Conservation (phyloP, 2,329 filamentous ascomycete genomes). For the Zymoseptoria crescenta region DNA sequence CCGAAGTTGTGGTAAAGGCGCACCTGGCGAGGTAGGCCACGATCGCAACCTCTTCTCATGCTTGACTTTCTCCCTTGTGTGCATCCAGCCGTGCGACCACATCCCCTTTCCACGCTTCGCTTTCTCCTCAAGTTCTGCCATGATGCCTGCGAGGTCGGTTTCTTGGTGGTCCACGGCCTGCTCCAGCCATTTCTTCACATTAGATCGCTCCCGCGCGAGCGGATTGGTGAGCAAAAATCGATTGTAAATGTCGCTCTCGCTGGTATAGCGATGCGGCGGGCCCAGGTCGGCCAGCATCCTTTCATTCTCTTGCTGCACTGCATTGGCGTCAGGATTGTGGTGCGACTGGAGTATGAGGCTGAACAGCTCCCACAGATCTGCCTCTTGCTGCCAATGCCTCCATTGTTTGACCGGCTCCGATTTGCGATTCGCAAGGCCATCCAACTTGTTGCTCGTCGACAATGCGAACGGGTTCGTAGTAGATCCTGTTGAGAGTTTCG, state of each 20-base stretch:
- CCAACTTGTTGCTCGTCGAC: conserved; percentile 20
- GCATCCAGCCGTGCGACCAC: conserved; percentile 83
- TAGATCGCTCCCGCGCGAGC: conserved; percentile 66
- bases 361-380: conserved; percentile 84
- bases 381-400: conserved; percentile 68
- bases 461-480: conserved; percentile 21
- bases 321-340: conserved; percentile 42
- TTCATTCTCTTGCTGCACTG: conserved; percentile 28
- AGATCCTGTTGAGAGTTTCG: conserved; percentile 9
- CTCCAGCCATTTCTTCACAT: conserved; percentile 81
- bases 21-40: conserved; percentile 37
- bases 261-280: conserved; percentile 44
- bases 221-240: conserved; percentile 68
- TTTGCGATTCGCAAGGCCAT: conserved; percentile 14
- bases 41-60: conserved; percentile 72
- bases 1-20: conserved; percentile 42
- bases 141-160: conserved; percentile 66
- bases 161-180: conserved; percentile 60
- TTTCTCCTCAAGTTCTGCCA: conserved; percentile 59
- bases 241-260: conserved; percentile 58
- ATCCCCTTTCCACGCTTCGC: conserved; percentile 66
- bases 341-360: conserved; percentile 61
- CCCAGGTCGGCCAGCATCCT: conserved; percentile 27
- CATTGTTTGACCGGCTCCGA: conserved; percentile 43
- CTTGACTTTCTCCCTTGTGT: conserved; percentile 86